A percentile compares a stretch with the other conserved stretches of the same genome.
phyloP scores from a whole-genome alignment of 352 stramenopile species.

The Phytophthora sojae region DNA sequence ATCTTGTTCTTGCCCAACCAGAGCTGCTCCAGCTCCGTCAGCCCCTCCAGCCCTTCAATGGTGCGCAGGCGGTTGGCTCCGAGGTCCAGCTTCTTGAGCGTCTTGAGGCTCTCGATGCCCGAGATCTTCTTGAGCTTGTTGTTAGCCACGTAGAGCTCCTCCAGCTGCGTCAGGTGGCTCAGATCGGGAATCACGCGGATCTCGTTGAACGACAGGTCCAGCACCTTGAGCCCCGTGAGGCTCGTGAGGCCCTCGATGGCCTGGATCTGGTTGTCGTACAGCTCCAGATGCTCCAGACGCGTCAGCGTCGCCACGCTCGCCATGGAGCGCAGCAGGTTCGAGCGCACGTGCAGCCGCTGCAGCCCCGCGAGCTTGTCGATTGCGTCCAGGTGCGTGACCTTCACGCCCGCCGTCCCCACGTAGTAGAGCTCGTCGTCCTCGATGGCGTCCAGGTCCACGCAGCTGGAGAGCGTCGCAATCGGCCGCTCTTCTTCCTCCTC shows the following conservation, averaged over 20 bases:
- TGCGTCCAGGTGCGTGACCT: slow-evolving; percentile 71
- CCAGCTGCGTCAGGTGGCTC: slow-evolving; percentile 82
- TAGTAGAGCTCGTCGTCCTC: slow-evolving; percentile 87
- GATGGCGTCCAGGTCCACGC: slow-evolving; percentile 64
- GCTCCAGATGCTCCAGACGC: slow-evolving; percentile 93
- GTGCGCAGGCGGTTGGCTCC: slow-evolving; percentile 95
- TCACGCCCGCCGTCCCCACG: slow-evolving; percentile 82
- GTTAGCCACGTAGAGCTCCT: slow-evolving; percentile 95
- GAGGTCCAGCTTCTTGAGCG: slow-evolving; percentile 96
- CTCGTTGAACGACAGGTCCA: slow-evolving; percentile 98
- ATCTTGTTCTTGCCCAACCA: slow-evolving; percentile 99
- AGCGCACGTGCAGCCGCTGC: slow-evolving; percentile 77
- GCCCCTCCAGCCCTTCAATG: slow-evolving; percentile 93
- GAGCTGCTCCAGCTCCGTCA: slow-evolving; percentile 94
- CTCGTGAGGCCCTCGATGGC: slow-evolving; percentile 70
- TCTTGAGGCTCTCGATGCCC: slow-evolving; percentile 85
- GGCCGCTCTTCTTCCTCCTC: slow-evolving; percentile 38
- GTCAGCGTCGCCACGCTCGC: slow-evolving; percentile 64
- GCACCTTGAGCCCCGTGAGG: slow-evolving; percentile 75
- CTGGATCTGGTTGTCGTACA: slow-evolving; percentile 99
- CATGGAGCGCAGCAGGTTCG: slow-evolving; percentile 87
- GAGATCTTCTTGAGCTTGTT: slow-evolving; percentile 98
- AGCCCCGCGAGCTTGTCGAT: slow-evolving; percentile 62
- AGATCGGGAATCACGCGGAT: slow-evolving; percentile 93
- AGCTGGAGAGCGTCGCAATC: slow-evolving; percentile 68